Evolutionary conservation across 73 alveolate genomes (phyloP), one percentile per base, ranked within the genome.

Genomic region (Blepharisma japonicum): DNA sequence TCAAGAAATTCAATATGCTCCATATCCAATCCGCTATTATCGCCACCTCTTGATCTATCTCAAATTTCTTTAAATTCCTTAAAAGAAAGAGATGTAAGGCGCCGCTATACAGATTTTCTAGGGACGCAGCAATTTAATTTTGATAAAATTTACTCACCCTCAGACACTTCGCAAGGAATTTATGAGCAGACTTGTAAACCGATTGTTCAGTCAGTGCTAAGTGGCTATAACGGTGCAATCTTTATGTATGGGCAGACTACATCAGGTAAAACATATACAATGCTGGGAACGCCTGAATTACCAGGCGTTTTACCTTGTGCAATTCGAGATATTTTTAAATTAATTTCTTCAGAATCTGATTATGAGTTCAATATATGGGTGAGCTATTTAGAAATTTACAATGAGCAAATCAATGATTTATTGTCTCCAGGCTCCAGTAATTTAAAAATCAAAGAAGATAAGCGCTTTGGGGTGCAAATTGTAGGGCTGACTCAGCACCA

Each of bases 201-300:
- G 50, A 95, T 93, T 21, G 90, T 92, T 14, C 87, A 91, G 14
- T 88, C 96, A 27, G 96, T 91, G 6, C 77, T 95, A 56, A 78
- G 88, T 42, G 99, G 99, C 68, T 95, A 78, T 83, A 94, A 95
- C 83, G 97, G 99, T 49, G 87, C 98, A 18, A 87, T 95, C 7
- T 95, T 95, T 78, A 93, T 91, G 96, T 95, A 95, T 83, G 99
- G 99, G 6, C 94, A 95, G 68, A 95, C 99, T 11, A 95, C 99
- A 51, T 86, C 96, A 49, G 99, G 99, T 9, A 95, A 95, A 79
- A 95, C 99, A 2, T 95, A 85, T 84, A 95, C 99, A 9, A 95
- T 95, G 99, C 90, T 95, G 25, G 99, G 99, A n/a, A 89, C 94
- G 0, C 97, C 98, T 5, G 97, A 93, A 72, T 84, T 81, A 50